A percentile compares a stretch with the other conserved stretches of the same genome.
Evolutionary conservation across 345 rosid genomes (phyloP).

Genomic region (Sonneratia caseolaris): DNA sequence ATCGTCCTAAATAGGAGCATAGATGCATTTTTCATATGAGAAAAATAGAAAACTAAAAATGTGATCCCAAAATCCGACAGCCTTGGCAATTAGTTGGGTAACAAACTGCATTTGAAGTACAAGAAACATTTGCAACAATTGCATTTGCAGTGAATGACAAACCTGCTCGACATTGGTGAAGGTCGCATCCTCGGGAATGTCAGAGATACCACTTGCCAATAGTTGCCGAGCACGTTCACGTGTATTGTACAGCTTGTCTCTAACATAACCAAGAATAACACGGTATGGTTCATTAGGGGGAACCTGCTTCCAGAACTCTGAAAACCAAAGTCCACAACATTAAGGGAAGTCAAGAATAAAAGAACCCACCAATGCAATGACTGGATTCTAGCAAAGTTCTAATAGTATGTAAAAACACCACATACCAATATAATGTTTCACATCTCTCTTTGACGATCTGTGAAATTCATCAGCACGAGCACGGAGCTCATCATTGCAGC

Average conservation of each 20-base stretch:
- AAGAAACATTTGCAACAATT: too few species aligned
- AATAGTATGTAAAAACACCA: neutral
- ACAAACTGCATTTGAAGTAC: too few species aligned
- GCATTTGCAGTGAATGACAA: neutral
- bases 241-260: conserved; percentile 85
- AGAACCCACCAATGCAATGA: neutral
- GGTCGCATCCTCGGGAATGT: conserved; percentile 64
- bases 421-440: conserved; percentile 89
- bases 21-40: too few species aligned
- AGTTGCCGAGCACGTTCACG: conserved; percentile 91
- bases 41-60: too few species aligned
- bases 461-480: conserved; percentile 70
- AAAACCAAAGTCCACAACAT: conserved; percentile 10
- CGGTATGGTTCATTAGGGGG: conserved; percentile 91
- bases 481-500: conserved; percentile 85
- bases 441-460: conserved; percentile 58
- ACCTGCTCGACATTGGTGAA: conserved; percentile 84
- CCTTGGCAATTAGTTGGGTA: neutral
- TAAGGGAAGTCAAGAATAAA: neutral
- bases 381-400: conserved; percentile 4
- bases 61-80: neutral
- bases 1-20: too few species aligned
- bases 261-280: conserved; percentile 80
- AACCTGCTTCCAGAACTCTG: conserved; percentile 94
- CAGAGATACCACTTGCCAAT: conserved; percentile 65